Evolutionary conservation across 2,329 filamentous ascomycete genomes (phyloP).

Genomic region (Monilinia polystroma): DNA sequence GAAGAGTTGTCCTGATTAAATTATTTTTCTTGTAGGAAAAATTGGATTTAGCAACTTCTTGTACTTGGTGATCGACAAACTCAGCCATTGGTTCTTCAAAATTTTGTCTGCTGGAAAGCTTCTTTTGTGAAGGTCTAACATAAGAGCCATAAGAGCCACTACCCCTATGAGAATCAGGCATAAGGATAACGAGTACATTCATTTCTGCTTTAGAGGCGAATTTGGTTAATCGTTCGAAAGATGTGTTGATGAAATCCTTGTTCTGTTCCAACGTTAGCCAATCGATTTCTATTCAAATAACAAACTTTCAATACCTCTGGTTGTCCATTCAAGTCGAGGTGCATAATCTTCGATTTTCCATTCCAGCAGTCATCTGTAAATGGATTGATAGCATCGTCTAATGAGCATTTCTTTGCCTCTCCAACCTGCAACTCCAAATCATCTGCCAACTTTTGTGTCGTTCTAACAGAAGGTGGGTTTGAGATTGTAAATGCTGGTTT

Average conservation of each 20-base stretch:
- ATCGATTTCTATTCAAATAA: neutral
- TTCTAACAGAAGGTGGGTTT: constrained; percentile 45
- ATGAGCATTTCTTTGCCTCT: constrained; percentile 30
- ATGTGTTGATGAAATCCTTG: constrained; percentile 10
- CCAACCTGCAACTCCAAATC: constrained; percentile 37
- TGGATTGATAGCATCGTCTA: constrained; percentile 38
- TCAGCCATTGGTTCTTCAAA: constrained; percentile 37
- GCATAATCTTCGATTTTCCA: constrained; percentile 38
- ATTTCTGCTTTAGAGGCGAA: constrained; percentile 36
- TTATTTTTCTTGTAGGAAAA: constrained; percentile 25
- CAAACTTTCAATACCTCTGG: constrained; percentile 30
- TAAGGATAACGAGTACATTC: constrained; percentile 37
- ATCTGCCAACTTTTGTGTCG: constrained; percentile 38
- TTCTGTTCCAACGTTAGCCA: constrained; percentile 10
- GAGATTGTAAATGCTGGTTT: constrained; percentile 51
- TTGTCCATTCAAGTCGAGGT: constrained; percentile 32
- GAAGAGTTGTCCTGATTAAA: constrained; percentile 36
- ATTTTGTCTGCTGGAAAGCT: constrained; percentile 31
- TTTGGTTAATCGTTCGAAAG: constrained; percentile 30
- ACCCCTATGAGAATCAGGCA: constrained; percentile 35
- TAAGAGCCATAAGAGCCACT: constrained; percentile 36
- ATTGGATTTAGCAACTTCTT: constrained; percentile 22
- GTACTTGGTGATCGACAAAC: constrained; percentile 17
- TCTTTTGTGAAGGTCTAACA: constrained; percentile 30
- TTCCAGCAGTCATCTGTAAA: constrained; percentile 39